Base-by-base conservation (phyloP, 1,284 basidiomycete genomes). In the Cryptococcus sp. region DNA sequence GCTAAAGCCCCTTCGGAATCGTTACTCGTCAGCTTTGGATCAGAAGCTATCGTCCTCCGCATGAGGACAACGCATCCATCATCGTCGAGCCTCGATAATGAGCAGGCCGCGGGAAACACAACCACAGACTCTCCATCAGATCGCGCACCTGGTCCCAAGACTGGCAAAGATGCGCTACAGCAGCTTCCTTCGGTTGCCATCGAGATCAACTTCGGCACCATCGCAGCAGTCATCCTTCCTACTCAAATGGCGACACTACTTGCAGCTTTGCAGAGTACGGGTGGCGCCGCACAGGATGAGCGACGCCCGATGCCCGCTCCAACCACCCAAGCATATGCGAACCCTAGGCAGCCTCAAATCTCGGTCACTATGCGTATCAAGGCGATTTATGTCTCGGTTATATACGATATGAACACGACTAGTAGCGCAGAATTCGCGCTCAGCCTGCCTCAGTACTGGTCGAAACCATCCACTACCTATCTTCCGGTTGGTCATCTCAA, bases 401-500 rank as follows among this genome's bases (percentile, higher is more conserved):
- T 75, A 4, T 76, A 77, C 62, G 72, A 76, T 54, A 60, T 67
- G 52, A 19, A 39, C 1, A 53, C 53, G 2, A 42, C 38, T 2
- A 22, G n/a, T 13, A 48, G 39, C 22, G 39, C 54, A 10, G 39
- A n/a, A 25, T 6, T 54, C 56, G 10, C 59, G 54, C 39, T 27
- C 22, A 13, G 13, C 27, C n/a, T 62, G 1, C 31, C 56, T 1
- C 59, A 66, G 31, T 77, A 68, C 58, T 79, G 72, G 66, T 4
- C 54, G 0, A 68, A 65, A 35, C 73, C 75, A 5, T 44, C 70
- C n/a, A 62, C 64, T 1, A 64, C 61, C 3, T 69, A 67, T 52
- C 35, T 75, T 3, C 70, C 74, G 6, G 51, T 65, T n/a, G 71
- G 68, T 2, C 76, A 78, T 49, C 63, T 80, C 13, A 73, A 75